phyloP scores from a whole-genome alignment of 2,329 filamentous ascomycete genomes.

The Knoxdaviesia proteae region DNA sequence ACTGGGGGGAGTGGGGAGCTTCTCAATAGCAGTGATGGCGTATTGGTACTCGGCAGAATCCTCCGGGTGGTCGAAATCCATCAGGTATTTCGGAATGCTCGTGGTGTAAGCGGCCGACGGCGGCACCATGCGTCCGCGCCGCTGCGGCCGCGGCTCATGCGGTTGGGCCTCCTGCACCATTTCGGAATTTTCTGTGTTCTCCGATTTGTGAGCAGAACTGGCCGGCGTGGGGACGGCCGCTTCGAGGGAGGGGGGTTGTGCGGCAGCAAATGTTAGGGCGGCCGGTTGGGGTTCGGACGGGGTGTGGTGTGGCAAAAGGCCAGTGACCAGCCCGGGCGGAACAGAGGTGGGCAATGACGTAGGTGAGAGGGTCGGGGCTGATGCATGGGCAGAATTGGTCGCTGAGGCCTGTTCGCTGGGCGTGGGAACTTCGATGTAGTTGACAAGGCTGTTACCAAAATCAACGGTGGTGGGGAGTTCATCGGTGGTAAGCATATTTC shows the following conservation, averaged over 20 bases:
- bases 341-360: too few relatives aligned
- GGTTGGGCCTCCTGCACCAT: slow-evolving; percentile 12
- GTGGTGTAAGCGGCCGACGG: slow-evolving; percentile 43
- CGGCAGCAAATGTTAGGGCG: slow-evolving; percentile 2
- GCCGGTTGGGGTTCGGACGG: background rate
- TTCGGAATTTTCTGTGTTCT: too few relatives aligned
- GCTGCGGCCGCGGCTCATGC: slow-evolving; percentile 14
- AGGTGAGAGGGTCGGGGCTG: slow-evolving; percentile 2
- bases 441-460: slow-evolving; percentile 93
- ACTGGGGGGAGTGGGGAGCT: slow-evolving; percentile 63
- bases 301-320: slow-evolving; percentile 1
- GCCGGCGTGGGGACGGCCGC: slow-evolving; percentile 8
- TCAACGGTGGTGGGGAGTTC: slow-evolving; percentile 87
- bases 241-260: background rate
- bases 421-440: slow-evolving; percentile 68
- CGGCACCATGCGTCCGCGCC: slow-evolving; percentile 32
- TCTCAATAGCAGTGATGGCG: slow-evolving; percentile 54
- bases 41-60: slow-evolving; percentile 55
- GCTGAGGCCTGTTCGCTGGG: slow-evolving; percentile 40
- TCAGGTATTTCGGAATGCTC: slow-evolving; percentile 63
- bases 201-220: slow-evolving; percentile 11
- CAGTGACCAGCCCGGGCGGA: too few relatives aligned
- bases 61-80: slow-evolving; percentile 72
- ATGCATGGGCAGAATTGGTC: slow-evolving; percentile 8
- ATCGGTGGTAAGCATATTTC: slow-evolving; percentile 75